Evolutionary conservation across 768 basidiomycete species (phyloP), one percentile per base, ranked within the genome.

Genomic region (Inosperma sp.): DNA sequence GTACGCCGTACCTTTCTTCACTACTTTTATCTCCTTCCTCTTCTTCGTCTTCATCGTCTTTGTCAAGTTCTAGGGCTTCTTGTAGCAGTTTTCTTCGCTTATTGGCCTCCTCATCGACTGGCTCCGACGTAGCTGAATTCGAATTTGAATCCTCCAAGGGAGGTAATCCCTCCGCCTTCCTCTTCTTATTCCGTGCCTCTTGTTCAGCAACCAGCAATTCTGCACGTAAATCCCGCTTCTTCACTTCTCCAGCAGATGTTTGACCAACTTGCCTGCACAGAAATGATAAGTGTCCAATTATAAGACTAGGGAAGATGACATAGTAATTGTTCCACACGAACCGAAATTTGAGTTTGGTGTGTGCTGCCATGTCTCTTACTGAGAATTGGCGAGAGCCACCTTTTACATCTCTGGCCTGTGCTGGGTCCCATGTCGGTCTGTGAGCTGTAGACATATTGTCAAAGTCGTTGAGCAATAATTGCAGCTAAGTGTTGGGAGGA

Each of bases 331-430:
- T 13, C 22, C 33, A 33, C 40, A 59, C 66, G 34, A 52, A 89
- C 84, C 95, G 84, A 72, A 99, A 99, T 74, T 99, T 99, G 59
- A 99, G 86, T 69, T 96, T 95, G 2, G 95, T 99, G 67, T 97
- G 89, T 2, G 91, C 78, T 5, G 95, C 91, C 81, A 97, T 88
- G 66, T 96, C 93, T 55, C 89, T 82, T 62, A 90, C 86, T 4
- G 93, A 95, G 72, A 85, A 93, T 63, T 95, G 92, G 52, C 91
- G 82, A 45, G 93, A 93, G 51, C 91, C 92, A 3, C 88, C 88
- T 65, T 90, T 92, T 54, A 92, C 84, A 70, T 96, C 92, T 60
- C 83, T 82, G 27, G 90, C 95, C 68, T 94, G 90, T 0, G 94
- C 93, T 2, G 95, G 95, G 58, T 94, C 90, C 94, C 94, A 98